Percentiles rank a stretch among this genome's conserved stretches.
phyloP scores from a whole-genome alignment of 1,284 basidiomycete genomes.

The Rhodotorula sp. region DNA sequence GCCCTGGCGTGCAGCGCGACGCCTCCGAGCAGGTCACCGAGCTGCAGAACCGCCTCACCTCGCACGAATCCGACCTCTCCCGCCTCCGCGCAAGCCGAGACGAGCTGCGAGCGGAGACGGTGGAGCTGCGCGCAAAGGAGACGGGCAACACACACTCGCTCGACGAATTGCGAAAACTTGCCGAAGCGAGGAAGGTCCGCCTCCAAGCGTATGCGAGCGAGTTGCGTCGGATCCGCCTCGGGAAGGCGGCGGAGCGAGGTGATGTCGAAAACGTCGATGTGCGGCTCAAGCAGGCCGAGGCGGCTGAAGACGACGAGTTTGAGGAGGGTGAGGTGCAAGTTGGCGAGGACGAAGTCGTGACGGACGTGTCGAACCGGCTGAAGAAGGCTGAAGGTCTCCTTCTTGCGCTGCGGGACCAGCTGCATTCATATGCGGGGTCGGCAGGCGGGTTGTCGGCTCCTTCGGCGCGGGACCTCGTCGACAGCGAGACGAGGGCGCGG shows the following conservation, averaged over 20 bases:
- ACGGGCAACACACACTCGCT: constrained; percentile 62
- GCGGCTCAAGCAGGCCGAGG: constrained; percentile 48
- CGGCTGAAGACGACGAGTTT: constrained; percentile 50
- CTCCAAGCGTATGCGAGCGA: constrained; percentile 72
- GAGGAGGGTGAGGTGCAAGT: constrained; percentile 50
- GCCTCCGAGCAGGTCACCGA: constrained; percentile 36
- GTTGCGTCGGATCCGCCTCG: constrained; percentile 69
- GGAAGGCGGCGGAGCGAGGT: constrained; percentile 70
- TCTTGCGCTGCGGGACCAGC: constrained; percentile 37
- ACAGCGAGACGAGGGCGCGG: constrained; percentile 58
- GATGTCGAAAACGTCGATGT: constrained; percentile 69
- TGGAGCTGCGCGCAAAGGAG: constrained; percentile 70
- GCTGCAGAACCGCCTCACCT: constrained; percentile 37
- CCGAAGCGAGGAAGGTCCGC: constrained; percentile 73
- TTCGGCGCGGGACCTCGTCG: constrained; percentile 30
- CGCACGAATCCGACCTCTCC: constrained; percentile 67
- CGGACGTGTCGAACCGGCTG: constrained; percentile 61
- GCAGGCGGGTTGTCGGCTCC: constrained; percentile 8
- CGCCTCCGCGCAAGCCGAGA: constrained; percentile 80
- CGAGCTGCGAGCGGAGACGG: constrained; percentile 67
- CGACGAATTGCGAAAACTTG: constrained; percentile 69
- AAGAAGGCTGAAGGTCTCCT: constrained; percentile 54
- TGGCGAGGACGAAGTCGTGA: constrained; percentile 58
- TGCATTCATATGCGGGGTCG: constrained; percentile 26
- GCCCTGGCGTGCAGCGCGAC: constrained; percentile 23